Evolutionary conservation across 257 asterid species (phyloP).

Genomic region (Solanum tarijense): DNA sequence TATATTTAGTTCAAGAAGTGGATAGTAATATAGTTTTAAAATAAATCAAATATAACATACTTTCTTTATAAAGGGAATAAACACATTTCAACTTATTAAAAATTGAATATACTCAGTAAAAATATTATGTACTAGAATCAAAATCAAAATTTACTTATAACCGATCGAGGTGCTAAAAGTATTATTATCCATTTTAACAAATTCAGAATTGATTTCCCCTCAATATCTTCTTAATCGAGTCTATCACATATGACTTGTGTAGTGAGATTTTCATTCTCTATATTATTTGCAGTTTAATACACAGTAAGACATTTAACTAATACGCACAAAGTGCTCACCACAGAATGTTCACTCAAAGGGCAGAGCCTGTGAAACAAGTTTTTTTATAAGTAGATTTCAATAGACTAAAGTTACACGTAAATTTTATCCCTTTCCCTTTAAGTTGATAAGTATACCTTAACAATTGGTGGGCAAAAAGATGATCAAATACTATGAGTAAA

Average conservation of each 20-base stretch:
- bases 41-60: not conserved
- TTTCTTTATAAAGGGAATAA: not conserved
- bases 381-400: not conserved
- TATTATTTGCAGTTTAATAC: too few species aligned
- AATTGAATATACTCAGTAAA: not conserved
- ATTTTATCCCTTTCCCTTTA: not conserved
- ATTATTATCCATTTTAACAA: not conserved
- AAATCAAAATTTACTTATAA: not conserved
- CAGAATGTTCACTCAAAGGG: accelerated
- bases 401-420: not conserved
- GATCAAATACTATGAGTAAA: not conserved
- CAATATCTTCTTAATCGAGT: too few species aligned
- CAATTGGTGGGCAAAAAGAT: not conserved
- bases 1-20: too few species aligned
- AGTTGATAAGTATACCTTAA: not conserved
- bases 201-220: too few species aligned
- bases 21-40: not conserved
- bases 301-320: accelerated
- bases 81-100: not conserved
- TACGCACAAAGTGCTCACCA: not conserved
- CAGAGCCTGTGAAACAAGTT: too few species aligned
- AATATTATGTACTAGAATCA: not conserved
- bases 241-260: too few species aligned
- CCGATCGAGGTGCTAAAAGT: not conserved
- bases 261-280: too few species aligned